Base-by-base conservation (phyloP, 2,329 filamentous ascomycete genomes). In the Alternaria consortialis region DNA sequence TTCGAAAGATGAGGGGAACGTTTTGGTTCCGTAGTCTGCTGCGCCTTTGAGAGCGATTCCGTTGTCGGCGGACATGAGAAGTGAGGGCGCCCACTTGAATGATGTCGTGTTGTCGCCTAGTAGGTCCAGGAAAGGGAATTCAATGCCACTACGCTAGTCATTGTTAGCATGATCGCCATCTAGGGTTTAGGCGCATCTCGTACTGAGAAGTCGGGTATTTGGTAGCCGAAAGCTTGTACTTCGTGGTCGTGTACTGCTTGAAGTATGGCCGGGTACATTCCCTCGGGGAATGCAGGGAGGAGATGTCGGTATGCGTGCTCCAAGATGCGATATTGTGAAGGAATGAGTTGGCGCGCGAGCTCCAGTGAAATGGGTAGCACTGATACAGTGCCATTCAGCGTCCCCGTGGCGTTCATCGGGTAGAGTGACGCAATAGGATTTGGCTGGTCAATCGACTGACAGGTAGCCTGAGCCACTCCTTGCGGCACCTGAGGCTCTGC, bases 81-180 rank as follows among this genome's bases (percentile, higher is more conserved):
- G 79, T 3, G 80, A 79, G 0, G 81, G 80, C 0, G 79, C 79
- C 80, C 83, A 86, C 39, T 82, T 82, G 75, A 86, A 88, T 3
- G 81, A 82, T 1, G 83, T 83, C 62, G 80, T 75, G 34, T 82
- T 82, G 71, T 87, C 84, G 51, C 79, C 78, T 3, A 86, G 75
- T 6, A 85, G 68, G 67, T 87, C 85, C 37, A 87, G 60, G 69
- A 87, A 88, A 0, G 86, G 86, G 58, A 86, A 87, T 64, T 84
- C 82, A 61, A 86, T 81, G 8, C 82, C 81, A 17, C 82, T 75
- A 37, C 82, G 83, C 85, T 86, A 54, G 5, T 20, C 11, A 4
- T 29, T 29, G 39, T 60, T 57, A 60, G 39, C n/a, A 32, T 20
- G 32, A 23, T 27, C 27, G 31, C 15, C 13, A 15, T 36, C 9